Evolutionary conservation across 1,284 basidiomycete genomes (phyloP).

Genomic region (Butyriboletus appendiculatus): DNA sequence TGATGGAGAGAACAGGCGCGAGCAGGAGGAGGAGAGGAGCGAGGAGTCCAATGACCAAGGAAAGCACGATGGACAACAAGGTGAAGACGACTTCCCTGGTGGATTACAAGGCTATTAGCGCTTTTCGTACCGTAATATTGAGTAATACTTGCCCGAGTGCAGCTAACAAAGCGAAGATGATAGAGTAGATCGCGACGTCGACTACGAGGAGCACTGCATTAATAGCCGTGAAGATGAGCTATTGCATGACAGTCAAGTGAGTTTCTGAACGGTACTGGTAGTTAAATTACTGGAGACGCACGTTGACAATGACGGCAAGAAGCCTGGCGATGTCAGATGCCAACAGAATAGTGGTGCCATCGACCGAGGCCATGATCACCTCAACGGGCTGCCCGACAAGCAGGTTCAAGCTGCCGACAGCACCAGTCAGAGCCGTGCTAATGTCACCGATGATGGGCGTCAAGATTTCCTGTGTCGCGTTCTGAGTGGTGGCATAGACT

Average conservation of each 20-base stretch:
- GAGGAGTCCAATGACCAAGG: conserved; percentile 11
- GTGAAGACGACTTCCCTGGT: conserved; percentile 6
- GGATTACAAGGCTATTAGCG: background rate
- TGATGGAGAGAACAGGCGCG: conserved; percentile 10
- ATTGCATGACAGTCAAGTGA: background rate
- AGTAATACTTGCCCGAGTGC: conserved; percentile 7
- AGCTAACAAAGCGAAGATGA: background rate
- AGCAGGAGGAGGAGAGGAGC: conserved; percentile 7
- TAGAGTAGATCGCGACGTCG: background rate
- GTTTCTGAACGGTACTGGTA: background rate
- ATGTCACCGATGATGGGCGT: conserved; percentile 10
- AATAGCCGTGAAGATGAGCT: conserved; percentile 14
- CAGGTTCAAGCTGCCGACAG: conserved; percentile 4
- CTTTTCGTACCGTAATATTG: background rate
- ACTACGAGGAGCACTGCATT: conserved; percentile 10
- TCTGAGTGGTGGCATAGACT: conserved; percentile 17
- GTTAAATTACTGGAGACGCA: conserved; percentile 1
- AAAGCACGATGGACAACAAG: conserved; percentile 3
- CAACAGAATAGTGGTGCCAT: conserved; percentile 1
- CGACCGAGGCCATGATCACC: conserved; percentile 10
- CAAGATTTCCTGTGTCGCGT: conserved; percentile 16
- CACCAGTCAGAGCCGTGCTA: conserved; percentile 3
- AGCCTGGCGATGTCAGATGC: conserved; percentile 12
- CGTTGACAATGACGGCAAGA: conserved; percentile 3
- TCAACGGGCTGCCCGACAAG: conserved; percentile 7